Conservation (phyloP, 768 basidiomycete species). For the Hirschioporus abietinus region DNA sequence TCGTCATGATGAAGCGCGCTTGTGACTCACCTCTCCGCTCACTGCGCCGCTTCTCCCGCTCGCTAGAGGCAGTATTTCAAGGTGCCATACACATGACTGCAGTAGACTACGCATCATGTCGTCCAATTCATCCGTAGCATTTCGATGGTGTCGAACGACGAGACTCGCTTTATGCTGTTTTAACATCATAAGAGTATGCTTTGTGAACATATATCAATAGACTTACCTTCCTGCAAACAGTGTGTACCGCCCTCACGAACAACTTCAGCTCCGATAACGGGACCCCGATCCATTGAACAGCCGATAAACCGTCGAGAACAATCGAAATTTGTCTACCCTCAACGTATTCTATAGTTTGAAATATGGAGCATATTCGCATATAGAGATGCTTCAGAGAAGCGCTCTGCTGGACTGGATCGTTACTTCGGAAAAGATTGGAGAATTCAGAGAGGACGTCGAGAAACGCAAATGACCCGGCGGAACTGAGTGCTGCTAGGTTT, state of each 20-base stretch:
- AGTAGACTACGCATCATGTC: conserved; percentile 53
- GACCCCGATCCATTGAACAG: conserved; percentile 69
- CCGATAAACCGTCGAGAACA: conserved; percentile 65
- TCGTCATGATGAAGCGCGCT: background rate
- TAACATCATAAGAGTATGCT: conserved; percentile 7
- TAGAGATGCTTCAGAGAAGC: conserved; percentile 30
- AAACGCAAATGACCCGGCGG: conserved; percentile 41
- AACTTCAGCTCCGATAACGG: conserved; percentile 44
- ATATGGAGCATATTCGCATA: conserved; percentile 30
- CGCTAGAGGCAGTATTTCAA: conserved; percentile 65
- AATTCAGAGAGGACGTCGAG: conserved; percentile 45
- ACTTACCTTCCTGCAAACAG: conserved; percentile 49
- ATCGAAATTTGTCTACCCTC: conserved; percentile 33
- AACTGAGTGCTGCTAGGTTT: conserved; percentile 26
- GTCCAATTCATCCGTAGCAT: conserved; percentile 49
- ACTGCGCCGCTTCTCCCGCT: conserved; percentile 76
- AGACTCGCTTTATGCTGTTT: conserved; percentile 47
- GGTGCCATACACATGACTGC: conserved; percentile 60
- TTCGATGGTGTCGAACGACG: conserved; percentile 59
- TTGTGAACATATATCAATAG: background rate
- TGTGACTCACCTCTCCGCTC: conserved; percentile 59
- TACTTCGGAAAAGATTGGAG: conserved; percentile 16
- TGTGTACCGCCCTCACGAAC: conserved; percentile 55
- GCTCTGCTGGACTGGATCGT: conserved; percentile 14
- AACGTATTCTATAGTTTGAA: conserved; percentile 16